Evolutionary conservation across 2,329 filamentous ascomycete species (phyloP), one percentile per base, ranked within the genome.

Genomic region (Botrytis hyacinthi): DNA sequence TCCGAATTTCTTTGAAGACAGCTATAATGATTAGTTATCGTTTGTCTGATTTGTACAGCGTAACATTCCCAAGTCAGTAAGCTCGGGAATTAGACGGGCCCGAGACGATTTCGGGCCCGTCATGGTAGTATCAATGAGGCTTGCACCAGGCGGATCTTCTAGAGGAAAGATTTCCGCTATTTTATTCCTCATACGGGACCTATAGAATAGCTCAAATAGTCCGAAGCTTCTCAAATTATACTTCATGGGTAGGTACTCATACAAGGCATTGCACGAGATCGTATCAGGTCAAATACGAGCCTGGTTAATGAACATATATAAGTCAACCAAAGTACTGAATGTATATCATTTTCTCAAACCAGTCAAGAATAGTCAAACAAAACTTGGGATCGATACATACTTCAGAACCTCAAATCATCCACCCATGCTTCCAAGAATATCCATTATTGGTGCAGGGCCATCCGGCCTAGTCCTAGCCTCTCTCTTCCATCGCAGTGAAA

Each of bases 391-490:
- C n/a, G 32, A 37, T 40, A 54, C 9, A 40, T 20, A 37, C 32
- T 16, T 26, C 18, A 54, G 7, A 26, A 29, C 16, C n/a, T 32
- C 12, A 12, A 29, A 29, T 26, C 22, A 29, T 35, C 32, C 1
- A 29, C 14, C 8, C 26, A 67, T 51, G 46, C 26, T 65, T 35
- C 59, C 35, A 42, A 54, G 48, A 20, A 85, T 86, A 42, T 84
- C 84, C 70, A 85, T 87, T 60, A 75, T 86, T 44, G 85, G 85
- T 70, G 84, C 78, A 18, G 85, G 85, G 18, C 85, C 84, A 0
- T 81, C 80, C 1, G 86, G 86, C 42, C 82, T 88, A 0, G 85
- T 85, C 1, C 82, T 88, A 8, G 85, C 82, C 37, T 80, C 81
- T 35, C 81, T 87, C 20, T 83, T 89, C 7, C 82, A 86, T 73